Base-by-base conservation (phyloP, 257 asterid genomes). In the Misopates orontium region DNA sequence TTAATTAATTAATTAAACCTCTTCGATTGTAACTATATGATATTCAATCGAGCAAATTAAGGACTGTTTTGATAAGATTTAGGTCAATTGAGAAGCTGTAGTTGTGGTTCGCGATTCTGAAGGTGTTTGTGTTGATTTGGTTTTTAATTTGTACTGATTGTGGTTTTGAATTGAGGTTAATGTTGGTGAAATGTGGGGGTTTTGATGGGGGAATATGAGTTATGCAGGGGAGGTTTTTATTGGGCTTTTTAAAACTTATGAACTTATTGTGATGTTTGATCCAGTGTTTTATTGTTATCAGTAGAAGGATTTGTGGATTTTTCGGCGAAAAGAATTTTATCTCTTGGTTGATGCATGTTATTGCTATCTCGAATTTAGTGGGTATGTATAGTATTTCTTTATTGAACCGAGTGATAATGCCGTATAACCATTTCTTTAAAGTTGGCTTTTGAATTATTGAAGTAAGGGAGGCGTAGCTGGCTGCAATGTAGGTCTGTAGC, bases 1-100 rank as follows among this genome's bases (percentile, higher is more conserved):
- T n/a, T n/a, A n/a, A n/a, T n/a, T n/a, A n/a, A n/a, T n/a, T n/a
- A 62, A 57, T 79, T 73, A 40, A 39, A 23, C 47, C 65, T 17
- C 20, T 13, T 24, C 18, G 40, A 47, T 22, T 36, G 22, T 20
- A 47, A 42, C 6, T 69, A 23, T 49, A 28, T n/a, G n/a, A 53
- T 39, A 55, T 59, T 45, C 50, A 10, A 45, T 32, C 61, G 5
- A 0, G 18, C 4, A n/a, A 10, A 10, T 14, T 7, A 0, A 31
- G 14, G 24, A 10, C 1, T 55, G 0, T 2, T 8, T 40, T 12
- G 19, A 39, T 15, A 17, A 32, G 16, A 47, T 18, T 59, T 59
- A n/a, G 21, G 64, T 39, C 11, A 36, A 61, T 56, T 57, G 20
- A 36, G 36, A 49, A 61, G 60, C 22, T 70, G 65, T 70, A 61